Percentiles rank a stretch among this genome's conserved stretches.
These are phyloP conservation scores for Mikania micrantha DNA, from an alignment of 129 eudicot species.

Conservation along the genomic window DNA sequence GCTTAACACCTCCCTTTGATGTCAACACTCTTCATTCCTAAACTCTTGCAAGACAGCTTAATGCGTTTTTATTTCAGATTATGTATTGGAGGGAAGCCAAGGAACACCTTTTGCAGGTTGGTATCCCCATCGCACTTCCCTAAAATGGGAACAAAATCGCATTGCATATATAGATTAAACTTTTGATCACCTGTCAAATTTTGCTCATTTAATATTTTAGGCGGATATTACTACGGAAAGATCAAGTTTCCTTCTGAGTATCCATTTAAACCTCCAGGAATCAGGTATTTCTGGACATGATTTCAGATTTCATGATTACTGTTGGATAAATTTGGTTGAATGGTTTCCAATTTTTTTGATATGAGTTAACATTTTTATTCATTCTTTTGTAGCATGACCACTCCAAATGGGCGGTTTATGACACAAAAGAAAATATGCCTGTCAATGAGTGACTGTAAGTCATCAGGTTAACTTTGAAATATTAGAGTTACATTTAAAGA, in stretches of 20 bases:
- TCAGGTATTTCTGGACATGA: slow-evolving; percentile 42
- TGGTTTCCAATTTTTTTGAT: slow-evolving; percentile 3
- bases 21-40: no score
- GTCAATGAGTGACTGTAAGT: slow-evolving; percentile 98
- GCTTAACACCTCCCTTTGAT: no score
- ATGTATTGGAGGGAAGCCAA: slow-evolving; percentile 92
- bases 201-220: slow-evolving; percentile 25
- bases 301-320: slow-evolving; percentile 1
- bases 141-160: background rate
- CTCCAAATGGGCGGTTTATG: slow-evolving; percentile 96
- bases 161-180: background rate
- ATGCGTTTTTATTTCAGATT: slow-evolving; percentile 48
- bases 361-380: background rate
- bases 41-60: no score
- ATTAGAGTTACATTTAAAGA: background rate
- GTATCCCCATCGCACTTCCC: background rate
- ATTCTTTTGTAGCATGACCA: slow-evolving; percentile 69
- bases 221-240: slow-evolving; percentile 97
- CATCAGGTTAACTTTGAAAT: background rate
- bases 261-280: slow-evolving; percentile 96
- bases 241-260: slow-evolving; percentile 93
- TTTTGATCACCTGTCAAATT: background rate
- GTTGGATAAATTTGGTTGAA: background rate
- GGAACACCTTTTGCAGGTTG: slow-evolving; percentile 98
- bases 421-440: slow-evolving; percentile 89